Evolutionary conservation across 1,284 basidiomycete species (phyloP), one percentile per base, ranked within the genome.

Genomic region (Stygiomarasmius scandens): DNA sequence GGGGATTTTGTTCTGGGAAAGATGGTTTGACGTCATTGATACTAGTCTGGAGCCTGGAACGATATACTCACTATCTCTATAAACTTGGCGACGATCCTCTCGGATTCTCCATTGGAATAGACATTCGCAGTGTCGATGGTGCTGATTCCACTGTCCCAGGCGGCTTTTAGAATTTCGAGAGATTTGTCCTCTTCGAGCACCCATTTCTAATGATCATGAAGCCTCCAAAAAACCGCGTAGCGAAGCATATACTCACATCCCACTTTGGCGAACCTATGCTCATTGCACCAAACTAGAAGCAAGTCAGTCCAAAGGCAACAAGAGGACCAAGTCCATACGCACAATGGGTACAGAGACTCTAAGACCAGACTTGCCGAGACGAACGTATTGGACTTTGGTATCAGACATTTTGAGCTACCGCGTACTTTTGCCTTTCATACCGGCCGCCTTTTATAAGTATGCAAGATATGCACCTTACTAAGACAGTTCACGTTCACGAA

Each of bases 281-380:
- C 77, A 79, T 79, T 36, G 70, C 72, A 2, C 76, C 76, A 1
- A 77, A 62, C 69, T 73, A 34, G 8, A n/a, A 14, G 8, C 8
- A 41, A 4, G n/a, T 41, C 8, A 6, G n/a, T 24, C 24, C 4
- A 52, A 23, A 10, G 32, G 29, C n/a, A n/a, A 44, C 16, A 10
- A 47, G 32, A 11, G 20, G 49, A 27, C n/a, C 8, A 24, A 12
- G 38, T 19, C 5, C 6, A 12, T 32, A 64, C 70, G 53, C 36
- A 72, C 71, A 52, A 77, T 75, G 19, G 75, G 73, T 23, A 74
- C 73, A 4, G 78, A 79, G 22, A 82, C 77, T 44, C 74, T 72
- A 41, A 79, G 69, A 2, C 77, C 77, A 1, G 70, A 71, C 46
- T 70, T 71, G 24, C 78, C 77, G 1, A 79, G 69, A 3, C 48